Conservation (phyloP, 768 basidiomycete species). For the Lentinula boryana region DNA sequence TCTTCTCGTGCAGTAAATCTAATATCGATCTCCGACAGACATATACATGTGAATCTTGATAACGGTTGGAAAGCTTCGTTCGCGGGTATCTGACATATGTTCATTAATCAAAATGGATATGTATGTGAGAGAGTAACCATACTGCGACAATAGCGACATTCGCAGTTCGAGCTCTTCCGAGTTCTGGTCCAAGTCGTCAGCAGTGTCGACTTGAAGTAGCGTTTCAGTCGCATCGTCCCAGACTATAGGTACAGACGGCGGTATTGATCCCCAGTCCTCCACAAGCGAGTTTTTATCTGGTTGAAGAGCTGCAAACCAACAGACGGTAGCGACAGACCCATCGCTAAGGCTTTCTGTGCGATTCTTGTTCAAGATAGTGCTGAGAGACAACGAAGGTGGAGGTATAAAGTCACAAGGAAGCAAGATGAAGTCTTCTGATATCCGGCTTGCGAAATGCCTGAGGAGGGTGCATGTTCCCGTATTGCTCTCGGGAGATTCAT, state of each 20-base stretch:
- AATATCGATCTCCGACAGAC: slow-evolving; percentile 74
- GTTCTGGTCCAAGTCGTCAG: slow-evolving; percentile 63
- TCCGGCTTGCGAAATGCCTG: slow-evolving; percentile 68
- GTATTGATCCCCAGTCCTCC: slow-evolving; percentile 61
- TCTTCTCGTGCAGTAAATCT: slow-evolving; percentile 62
- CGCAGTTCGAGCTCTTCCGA: slow-evolving; percentile 67
- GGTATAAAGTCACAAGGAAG: slow-evolving; percentile 91
- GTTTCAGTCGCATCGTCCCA: slow-evolving; percentile 66
- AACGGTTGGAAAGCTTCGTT: slow-evolving; percentile 55
- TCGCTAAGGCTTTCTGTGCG: slow-evolving; percentile 63
- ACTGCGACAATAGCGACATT: slow-evolving; percentile 73
- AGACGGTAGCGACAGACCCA: slow-evolving; percentile 58
- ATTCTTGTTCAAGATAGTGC: slow-evolving; percentile 72
- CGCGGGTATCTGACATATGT: slow-evolving; percentile 56
- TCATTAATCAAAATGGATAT: not conserved
- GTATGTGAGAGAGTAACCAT: slow-evolving; percentile 9
- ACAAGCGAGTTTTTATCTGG: slow-evolving; percentile 48
- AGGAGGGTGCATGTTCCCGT: slow-evolving; percentile 73
- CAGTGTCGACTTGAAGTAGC: slow-evolving; percentile 66
- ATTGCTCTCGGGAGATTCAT: slow-evolving; percentile 60
- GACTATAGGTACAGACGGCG: slow-evolving; percentile 45
- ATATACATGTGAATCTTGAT: slow-evolving; percentile 89
- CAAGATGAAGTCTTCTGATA: slow-evolving; percentile 79
- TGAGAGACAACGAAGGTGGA: slow-evolving; percentile 65
- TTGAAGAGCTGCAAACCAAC: slow-evolving; percentile 51